Evolutionary conservation across 75 land plant species (phyloP), one percentile per base, ranked within the genome.

Genomic region (Isoetes taiwanensis): DNA sequence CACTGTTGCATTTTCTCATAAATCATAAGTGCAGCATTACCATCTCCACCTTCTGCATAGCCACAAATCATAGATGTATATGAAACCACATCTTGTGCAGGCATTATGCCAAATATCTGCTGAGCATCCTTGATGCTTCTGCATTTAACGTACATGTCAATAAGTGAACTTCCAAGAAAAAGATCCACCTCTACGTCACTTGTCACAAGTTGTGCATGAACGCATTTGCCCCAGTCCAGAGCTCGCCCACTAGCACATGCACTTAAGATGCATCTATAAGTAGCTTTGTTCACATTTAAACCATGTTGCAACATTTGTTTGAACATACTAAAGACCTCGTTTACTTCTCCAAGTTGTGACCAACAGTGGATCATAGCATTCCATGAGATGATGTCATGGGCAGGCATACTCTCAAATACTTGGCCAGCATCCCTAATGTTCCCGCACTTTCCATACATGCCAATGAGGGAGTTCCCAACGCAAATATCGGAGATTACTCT

Each of bases 1-100:
- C 30, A 28, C 2, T 2, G 25, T 52, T 52, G 55, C 14, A 52
- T 16, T 2, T 11, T 11, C 3, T 52, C 23, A 23, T 3, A 52
- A 2, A 52, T 6, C 2, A 16, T n/a, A 2, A 52, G 30, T 16
- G 55, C 55, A 28, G 10, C 3, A 2, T 19, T 2, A 23, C 55
- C 55, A 52, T 52, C 55, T 2, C 71, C 66, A 48, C 70, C 62
- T 30, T 69, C 63, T 21, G 73, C 76, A 21, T 54, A 73, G 1
- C 76, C 80, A 55, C 70, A 57, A 10, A 78, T 73, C 17, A 73
- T 53, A 26, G 80, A 65, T 38, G 69, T 78, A 76, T 76, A 78
- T 10, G 76, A 78, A 16, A 78, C 64, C 2, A 70, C 24, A 54
- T 78, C 70, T 25, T 40, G 72, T 32, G 12, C 41, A 23, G 37